Conservation (phyloP, 176 grass and related monocot genomes). For the Melocanna baccifera region DNA sequence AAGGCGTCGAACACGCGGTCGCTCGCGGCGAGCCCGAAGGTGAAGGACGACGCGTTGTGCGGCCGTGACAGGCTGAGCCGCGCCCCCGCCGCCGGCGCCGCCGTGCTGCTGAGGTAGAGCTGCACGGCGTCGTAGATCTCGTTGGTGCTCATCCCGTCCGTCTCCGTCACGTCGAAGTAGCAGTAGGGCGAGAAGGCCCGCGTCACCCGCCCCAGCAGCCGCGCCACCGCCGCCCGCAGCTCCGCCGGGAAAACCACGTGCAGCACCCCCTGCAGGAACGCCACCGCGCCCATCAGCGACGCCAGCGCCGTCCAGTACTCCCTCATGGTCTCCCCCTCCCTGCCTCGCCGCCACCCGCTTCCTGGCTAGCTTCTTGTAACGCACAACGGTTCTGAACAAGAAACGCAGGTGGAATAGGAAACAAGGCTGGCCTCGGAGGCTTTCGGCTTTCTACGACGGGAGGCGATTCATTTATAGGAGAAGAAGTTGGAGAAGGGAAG, state of each 20-base stretch:
- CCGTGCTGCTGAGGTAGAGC: constrained; percentile 76
- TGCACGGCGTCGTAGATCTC: constrained; percentile 93
- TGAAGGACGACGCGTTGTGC: constrained; percentile 78
- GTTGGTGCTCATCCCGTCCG: constrained; percentile 87
- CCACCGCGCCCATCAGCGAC: constrained; percentile 80
- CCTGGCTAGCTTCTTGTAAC: not conserved
- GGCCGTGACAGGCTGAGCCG: constrained; percentile 70
- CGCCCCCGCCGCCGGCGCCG: constrained; percentile 42
- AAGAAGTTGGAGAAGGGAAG: not conserved
- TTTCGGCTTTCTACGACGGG: constrained; percentile 10
- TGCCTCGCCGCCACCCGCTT: not conserved
- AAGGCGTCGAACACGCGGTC: constrained; percentile 71
- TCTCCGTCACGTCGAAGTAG: constrained; percentile 95
- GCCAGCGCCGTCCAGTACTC: constrained; percentile 80
- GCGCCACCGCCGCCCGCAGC: constrained; percentile 49
- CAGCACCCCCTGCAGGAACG: constrained; percentile 63
- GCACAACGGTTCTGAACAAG: not conserved
- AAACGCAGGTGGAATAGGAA: not conserved
- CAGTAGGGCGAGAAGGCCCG: constrained; percentile 62
- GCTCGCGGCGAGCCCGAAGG: constrained; percentile 79
- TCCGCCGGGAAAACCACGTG: constrained; percentile 68
- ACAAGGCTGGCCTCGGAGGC: constrained; percentile 2
- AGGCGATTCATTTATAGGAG: constrained; percentile 26
- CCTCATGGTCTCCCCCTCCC: constrained; percentile 38
- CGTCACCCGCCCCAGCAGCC: constrained; percentile 43